Evolutionary conservation across 2,329 filamentous ascomycete species (phyloP).

Genomic region (Dendryphion nanum): DNA sequence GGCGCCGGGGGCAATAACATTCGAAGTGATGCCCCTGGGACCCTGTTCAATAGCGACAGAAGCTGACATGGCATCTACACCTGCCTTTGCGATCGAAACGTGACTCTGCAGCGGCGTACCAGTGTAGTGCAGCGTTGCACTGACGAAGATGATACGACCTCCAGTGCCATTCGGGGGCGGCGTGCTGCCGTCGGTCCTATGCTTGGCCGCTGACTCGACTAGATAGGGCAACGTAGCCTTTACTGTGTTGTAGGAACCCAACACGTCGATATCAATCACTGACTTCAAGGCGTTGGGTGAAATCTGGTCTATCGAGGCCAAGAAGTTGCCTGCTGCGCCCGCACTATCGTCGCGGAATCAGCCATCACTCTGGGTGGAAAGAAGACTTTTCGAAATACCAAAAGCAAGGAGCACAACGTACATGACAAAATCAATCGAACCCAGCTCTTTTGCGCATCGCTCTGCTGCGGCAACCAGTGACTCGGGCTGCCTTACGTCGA

Average conservation of each 20-base stretch:
- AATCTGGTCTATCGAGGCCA: slow-evolving; percentile 78
- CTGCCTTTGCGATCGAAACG: slow-evolving; percentile 88
- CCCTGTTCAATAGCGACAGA: slow-evolving; percentile 86
- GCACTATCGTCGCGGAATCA: slow-evolving; percentile 60
- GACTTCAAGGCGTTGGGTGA: slow-evolving; percentile 89
- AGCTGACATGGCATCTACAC: slow-evolving; percentile 79
- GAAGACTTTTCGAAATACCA: too few relatives aligned
- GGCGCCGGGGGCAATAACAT: slow-evolving; percentile 84
- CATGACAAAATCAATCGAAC: slow-evolving; percentile 90
- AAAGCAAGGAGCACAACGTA: slow-evolving; percentile 42
- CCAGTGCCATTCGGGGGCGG: slow-evolving; percentile 55
- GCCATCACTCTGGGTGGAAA: too few relatives aligned
- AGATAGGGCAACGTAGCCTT: slow-evolving; percentile 88
- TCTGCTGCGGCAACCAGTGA: slow-evolving; percentile 72
- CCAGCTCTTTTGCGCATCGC: slow-evolving; percentile 76
- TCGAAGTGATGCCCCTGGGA: slow-evolving; percentile 80
- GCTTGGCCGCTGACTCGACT: slow-evolving; percentile 66
- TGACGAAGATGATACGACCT: slow-evolving; percentile 86
- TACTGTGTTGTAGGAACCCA: slow-evolving; percentile 91
- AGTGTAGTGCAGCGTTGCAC: slow-evolving; percentile 87
- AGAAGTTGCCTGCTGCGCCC: slow-evolving; percentile 93
- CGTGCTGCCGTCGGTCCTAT: slow-evolving; percentile 59
- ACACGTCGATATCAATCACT: slow-evolving; percentile 93
- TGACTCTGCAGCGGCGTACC: slow-evolving; percentile 84
- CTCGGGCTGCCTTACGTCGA: slow-evolving; percentile 67